Evolutionary conservation across 2,329 filamentous ascomycete genomes (phyloP), one percentile per base, ranked within the genome.

Genomic region (Trichothecium roseum): DNA sequence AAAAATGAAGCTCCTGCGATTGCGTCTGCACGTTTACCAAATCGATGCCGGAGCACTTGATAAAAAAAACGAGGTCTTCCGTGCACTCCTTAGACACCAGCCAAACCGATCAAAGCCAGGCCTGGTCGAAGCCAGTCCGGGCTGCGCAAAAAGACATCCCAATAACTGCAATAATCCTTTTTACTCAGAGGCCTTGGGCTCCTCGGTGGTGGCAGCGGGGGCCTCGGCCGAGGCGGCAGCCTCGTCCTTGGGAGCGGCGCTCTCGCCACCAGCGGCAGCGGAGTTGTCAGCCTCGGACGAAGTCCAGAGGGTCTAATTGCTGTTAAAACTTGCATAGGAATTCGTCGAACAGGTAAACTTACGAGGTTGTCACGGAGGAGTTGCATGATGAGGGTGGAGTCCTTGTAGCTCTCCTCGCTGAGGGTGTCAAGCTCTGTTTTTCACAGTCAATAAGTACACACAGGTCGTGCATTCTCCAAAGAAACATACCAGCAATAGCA

Each of bases 341-440:
- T 27, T 24, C 15, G 30, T 35, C 12, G 4, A 7, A 12, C 9
- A n/a, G 3, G 9, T 35, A 38, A 26, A 62, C 75, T 49, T 73
- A 93, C 86, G 62, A 95, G 63, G 78, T 95, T 95, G 72, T 95
- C 88, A 61, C 88, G 84, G 60, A 95, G 81, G 45, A 95, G 83
- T 74, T 95, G 88, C 88, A 95, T 95, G 69, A 95, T 95, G 55
- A 95, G 80, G 45, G 88, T 95, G 32, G 86, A 94, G 72, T 95
- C 88, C 79, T 94, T 94, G 84, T 95, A 95, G 77, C 85, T 93
- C 76, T 95, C 88, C 78, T 95, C 88, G 62, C 84, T 93, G 50
- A 95, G 73, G 50, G 88, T 94, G 64, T 95, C 88, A 50, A 95
- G 84, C 74, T 95, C 87, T 87, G 56, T 38, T 38, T 14, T 34